Evolutionary conservation across 2,329 filamentous ascomycete species (phyloP), one percentile per base, ranked within the genome.

Genomic region (Thelonectria olida): DNA sequence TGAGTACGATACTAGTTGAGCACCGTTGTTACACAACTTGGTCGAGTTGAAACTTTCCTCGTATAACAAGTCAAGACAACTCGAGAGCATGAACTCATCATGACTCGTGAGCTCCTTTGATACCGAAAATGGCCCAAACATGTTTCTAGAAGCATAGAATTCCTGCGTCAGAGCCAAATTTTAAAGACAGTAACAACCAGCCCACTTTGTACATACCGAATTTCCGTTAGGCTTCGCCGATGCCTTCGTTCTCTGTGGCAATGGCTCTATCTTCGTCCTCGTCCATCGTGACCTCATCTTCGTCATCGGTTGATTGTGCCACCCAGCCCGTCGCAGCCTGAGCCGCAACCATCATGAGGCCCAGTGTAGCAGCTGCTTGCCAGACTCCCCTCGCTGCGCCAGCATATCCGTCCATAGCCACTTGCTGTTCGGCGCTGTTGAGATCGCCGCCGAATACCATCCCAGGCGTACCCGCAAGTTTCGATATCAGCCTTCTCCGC

Each of bases 301-400:
- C 75, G 12, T 25, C 25, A 80, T 90, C 77, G 83, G 85, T 76
- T 84, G 85, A 70, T 58, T 82, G 80, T 1, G 75, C 78, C n/a
- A 73, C 76, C 83, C 83, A 85, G 2, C 85, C 85, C 8, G 84
- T 83, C 7, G 76, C 77, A 1, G 82, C 81, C 74, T 87, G 84
- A 31, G 85, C 55, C 2, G 79, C 42, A 44, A 85, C 50, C 4
- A 85, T 80, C 5, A 81, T 23, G 4, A 84, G 59, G 2, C 76
- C 78, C 44, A 85, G 53, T 3, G 73, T 72, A 2, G 82, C 81
- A 1, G 83, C 84, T 10, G 80, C 78, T 61, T 76, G 77, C 73
- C 85, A 87, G 20, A 86, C 72, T 2, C 78, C 75, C 53, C 69
- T 73, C 15, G 84, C 71, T 1, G 84, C 82, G 9, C 68, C 72